Conservation (phyloP, 225 moss, liverwort and hornwort species). For the Marchantia paleacea region DNA sequence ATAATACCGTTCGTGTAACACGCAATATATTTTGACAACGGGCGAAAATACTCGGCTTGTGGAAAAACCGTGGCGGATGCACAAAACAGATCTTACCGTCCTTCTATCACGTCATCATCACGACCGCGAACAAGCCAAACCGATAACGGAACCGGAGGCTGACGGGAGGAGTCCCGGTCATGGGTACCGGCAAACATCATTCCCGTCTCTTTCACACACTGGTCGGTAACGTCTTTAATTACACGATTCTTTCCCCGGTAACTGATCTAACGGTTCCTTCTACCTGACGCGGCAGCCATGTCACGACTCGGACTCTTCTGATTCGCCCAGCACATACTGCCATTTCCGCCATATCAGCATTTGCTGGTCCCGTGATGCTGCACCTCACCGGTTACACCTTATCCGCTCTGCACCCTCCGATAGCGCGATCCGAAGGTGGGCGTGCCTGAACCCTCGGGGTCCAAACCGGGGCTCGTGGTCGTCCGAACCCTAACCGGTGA, state of each 20-base stretch:
- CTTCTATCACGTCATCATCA: not conserved
- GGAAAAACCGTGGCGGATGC: not conserved
- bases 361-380: conserved; percentile 6
- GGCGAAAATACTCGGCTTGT: not conserved
- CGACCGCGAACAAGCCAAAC: not conserved
- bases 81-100: not conserved
- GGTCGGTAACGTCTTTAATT: conserved; percentile 13
- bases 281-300: conserved; percentile 10
- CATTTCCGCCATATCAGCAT: conserved; percentile 16
- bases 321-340: not conserved
- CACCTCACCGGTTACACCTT: conserved; percentile 4
- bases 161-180: conserved; percentile 18
- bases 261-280: conserved; percentile 26
- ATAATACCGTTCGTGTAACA: too few relatives aligned
- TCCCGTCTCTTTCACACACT: conserved; percentile 4
- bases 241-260: conserved; percentile 20
- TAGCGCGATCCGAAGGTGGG: not conserved
- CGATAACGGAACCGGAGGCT: conserved; percentile 8
- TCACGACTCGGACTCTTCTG: not conserved
- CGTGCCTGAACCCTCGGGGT: not conserved
- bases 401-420: conserved; percentile 1
- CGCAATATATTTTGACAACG: too few relatives aligned
- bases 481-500: conserved; percentile 17
- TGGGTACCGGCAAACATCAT: not conserved
- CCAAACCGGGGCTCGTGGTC: conserved; percentile 13